Percentiles rank a stretch among this genome's conserved stretches.
These are phyloP conservation scores for Carpinus viminea DNA, from an alignment of 306 rosid species.

Conservation along the genomic window DNA sequence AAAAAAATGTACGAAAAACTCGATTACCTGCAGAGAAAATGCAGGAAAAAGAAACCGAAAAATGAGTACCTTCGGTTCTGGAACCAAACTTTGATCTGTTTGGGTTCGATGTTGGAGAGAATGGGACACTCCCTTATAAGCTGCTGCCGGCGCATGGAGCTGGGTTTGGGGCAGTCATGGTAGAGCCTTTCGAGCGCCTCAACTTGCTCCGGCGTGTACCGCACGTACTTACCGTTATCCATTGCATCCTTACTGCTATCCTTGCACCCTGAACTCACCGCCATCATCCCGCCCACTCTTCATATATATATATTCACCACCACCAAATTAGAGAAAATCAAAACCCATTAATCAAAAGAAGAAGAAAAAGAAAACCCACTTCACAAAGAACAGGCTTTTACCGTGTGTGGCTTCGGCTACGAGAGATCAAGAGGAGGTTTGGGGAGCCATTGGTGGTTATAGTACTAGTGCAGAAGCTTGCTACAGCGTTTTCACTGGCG, in stretches of 20 bases:
- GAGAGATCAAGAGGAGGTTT: constrained; percentile 2
- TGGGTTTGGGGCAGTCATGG: constrained; percentile 97
- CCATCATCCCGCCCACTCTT: constrained; percentile 60
- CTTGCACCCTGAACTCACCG: constrained; percentile 66
- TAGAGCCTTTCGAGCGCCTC: constrained; percentile 93
- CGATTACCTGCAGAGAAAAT: no score
- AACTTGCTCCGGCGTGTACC: constrained; percentile 97
- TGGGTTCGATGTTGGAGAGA: constrained; percentile 92
- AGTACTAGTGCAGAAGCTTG: background rate
- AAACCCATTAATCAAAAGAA: background rate
- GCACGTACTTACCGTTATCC: constrained; percentile 97
- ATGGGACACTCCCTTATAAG: constrained; percentile 94
- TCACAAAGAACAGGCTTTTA: background rate
- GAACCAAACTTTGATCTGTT: constrained; percentile 99
- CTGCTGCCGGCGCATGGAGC: constrained; percentile 94
- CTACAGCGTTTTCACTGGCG: background rate
- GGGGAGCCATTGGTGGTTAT: background rate
- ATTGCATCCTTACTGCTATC: constrained; percentile 61
- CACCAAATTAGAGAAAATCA: background rate
- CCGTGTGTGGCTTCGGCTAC: background rate
- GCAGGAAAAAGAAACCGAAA: background rate
- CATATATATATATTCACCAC: background rate
- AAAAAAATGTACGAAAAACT: no score
- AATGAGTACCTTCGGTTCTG: constrained; percentile 76
- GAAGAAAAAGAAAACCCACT: background rate